phyloP scores from a whole-genome alignment of 2,329 filamentous ascomycete genomes.

The Claviceps pazoutovae region DNA sequence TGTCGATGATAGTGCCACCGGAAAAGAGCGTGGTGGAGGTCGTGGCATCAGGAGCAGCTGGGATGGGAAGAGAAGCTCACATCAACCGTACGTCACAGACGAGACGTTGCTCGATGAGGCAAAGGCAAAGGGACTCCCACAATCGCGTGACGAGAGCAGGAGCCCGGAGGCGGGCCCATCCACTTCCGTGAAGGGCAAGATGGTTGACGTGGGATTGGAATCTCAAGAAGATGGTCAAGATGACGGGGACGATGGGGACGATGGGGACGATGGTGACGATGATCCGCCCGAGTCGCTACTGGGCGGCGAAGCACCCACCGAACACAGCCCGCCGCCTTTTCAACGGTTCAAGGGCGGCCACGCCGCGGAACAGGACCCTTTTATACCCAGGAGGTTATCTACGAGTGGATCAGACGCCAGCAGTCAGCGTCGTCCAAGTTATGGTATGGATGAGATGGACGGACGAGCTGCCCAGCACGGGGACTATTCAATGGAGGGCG shows the following conservation, averaged over 20 bases:
- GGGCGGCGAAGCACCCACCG: slow-evolving; percentile 34
- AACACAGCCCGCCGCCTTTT: slow-evolving; percentile 46
- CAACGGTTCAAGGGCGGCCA: slow-evolving; percentile 39
- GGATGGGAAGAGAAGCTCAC: slow-evolving; percentile 38
- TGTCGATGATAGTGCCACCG: slow-evolving; percentile 17
- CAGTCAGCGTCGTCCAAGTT: slow-evolving; percentile 13
- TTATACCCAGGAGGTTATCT: slow-evolving; percentile 28
- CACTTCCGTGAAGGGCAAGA: slow-evolving; percentile 40
- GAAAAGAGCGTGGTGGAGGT: slow-evolving; percentile 28
- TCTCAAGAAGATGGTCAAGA: slow-evolving; percentile 44
- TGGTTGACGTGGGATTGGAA: slow-evolving; percentile 81
- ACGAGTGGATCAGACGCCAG: slow-evolving; percentile 36
- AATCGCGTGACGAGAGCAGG: slow-evolving; percentile 16
- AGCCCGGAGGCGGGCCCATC: slow-evolving; percentile 14
- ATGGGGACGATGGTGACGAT: slow-evolving; percentile 29
- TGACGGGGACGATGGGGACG: slow-evolving; percentile 39
- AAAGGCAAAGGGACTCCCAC: slow-evolving; percentile 27
- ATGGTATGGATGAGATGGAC: slow-evolving; percentile 24
- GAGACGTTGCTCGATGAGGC: slow-evolving; percentile 27
- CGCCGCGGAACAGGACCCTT: slow-evolving; percentile 18
- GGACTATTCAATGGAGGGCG: slow-evolving; percentile 44
- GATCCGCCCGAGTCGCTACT: slow-evolving; percentile 48
- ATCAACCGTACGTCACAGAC: slow-evolving; percentile 14
- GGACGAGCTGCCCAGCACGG: slow-evolving; percentile 20
- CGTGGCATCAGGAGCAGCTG: slow-evolving; percentile 51